Percentiles rank a stretch among this genome's conserved stretches.
Evolutionary conservation across 2,329 filamentous ascomycete species (phyloP).

Genomic region (Domatiomyces catenatus): DNA sequence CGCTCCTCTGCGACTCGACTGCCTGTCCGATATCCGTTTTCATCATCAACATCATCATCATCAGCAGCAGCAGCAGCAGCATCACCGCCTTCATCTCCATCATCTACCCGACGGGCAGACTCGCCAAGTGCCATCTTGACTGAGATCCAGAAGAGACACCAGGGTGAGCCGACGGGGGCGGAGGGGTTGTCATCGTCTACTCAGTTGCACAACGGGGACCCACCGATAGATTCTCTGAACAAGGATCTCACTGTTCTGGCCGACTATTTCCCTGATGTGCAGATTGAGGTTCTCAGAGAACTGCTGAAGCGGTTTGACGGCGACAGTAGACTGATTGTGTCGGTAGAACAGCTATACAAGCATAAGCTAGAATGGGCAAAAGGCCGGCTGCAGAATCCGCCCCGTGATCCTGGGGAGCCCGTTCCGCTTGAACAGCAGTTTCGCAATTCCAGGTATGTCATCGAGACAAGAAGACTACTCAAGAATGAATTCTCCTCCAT

Average conservation of each 20-base stretch:
- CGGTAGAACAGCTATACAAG: slow-evolving; percentile 32
- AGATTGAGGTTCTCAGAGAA: slow-evolving; percentile 33
- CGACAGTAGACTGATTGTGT: slow-evolving; percentile 31
- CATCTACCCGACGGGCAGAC: slow-evolving; percentile 12
- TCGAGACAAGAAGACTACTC: slow-evolving; percentile 25
- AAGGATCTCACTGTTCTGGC: slow-evolving; percentile 26
- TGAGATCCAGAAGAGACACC: slow-evolving; percentile 31
- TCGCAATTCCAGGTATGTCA: slow-evolving; percentile 29
- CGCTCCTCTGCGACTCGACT: slow-evolving; percentile 4
- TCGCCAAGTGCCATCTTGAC: slow-evolving; percentile 24
- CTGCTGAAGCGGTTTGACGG: slow-evolving; percentile 32
- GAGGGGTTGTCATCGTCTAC: slow-evolving; percentile 6
- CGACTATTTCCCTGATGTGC: slow-evolving; percentile 31
- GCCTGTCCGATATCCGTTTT: not conserved
- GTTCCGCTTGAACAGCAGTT: slow-evolving; percentile 30
- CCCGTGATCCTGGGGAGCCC: slow-evolving; percentile 11
- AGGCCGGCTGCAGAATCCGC: slow-evolving; percentile 30
- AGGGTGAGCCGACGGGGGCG: slow-evolving; percentile 21
- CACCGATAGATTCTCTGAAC: slow-evolving; percentile 27
- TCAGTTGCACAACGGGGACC: slow-evolving; percentile 19
- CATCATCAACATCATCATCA: slow-evolving; percentile 1
- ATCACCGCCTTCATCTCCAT: not conserved
- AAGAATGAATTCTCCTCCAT: slow-evolving; percentile 29
- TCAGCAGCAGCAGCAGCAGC: slow-evolving; percentile 1
- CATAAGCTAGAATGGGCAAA: slow-evolving; percentile 33